phyloP scores from a whole-genome alignment of 805 yeast genomes.

The Yarrowia sp. region DNA sequence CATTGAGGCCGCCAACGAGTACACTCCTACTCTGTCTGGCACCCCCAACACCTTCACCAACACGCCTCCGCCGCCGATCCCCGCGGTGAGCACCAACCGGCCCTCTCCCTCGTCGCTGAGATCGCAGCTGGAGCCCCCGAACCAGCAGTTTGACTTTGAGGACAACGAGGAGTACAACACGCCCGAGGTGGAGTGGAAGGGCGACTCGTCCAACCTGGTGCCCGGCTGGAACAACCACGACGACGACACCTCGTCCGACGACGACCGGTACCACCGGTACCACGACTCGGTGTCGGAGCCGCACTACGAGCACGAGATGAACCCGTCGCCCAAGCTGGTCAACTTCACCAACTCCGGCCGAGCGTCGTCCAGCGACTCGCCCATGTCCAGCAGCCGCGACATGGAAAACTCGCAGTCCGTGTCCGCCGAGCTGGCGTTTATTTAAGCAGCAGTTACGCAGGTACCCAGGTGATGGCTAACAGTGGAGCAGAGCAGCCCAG shows the following conservation, averaged over 20 bases:
- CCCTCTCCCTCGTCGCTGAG: constrained; percentile 27
- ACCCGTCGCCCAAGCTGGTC: constrained; percentile 34
- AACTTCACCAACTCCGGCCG: constrained; percentile 37
- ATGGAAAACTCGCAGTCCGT: constrained; percentile 38
- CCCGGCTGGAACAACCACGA: constrained; percentile 35
- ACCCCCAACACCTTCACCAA: constrained; percentile 18
- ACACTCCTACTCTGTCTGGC: constrained; percentile 19
- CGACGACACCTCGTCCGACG: constrained; percentile 36
- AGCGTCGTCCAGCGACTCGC: constrained; percentile 26
- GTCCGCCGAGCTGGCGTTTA: constrained; percentile 35
- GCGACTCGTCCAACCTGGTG: constrained; percentile 22
- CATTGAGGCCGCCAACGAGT: constrained; percentile 29
- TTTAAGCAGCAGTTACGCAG: no score
- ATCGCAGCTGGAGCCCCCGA: constrained; percentile 31
- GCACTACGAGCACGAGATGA: constrained; percentile 29
- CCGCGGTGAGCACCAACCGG: constrained; percentile 26
- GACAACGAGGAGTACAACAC: constrained; percentile 20
- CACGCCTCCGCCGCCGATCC: constrained; percentile 32
- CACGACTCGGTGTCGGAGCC: constrained; percentile 38
- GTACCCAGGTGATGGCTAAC: not conserved
- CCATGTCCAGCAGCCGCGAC: constrained; percentile 12
- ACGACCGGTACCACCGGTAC: constrained; percentile 36
- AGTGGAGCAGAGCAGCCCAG: constrained; percentile 18
- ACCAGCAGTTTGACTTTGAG: constrained; percentile 29
- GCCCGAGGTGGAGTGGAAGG: constrained; percentile 35